A percentile compares a stretch with the other conserved stretches of the same genome.
These are phyloP conservation scores for Hyphopichia fennica DNA, from an alignment of 1,139 yeast species.

Conservation along the genomic window DNA sequence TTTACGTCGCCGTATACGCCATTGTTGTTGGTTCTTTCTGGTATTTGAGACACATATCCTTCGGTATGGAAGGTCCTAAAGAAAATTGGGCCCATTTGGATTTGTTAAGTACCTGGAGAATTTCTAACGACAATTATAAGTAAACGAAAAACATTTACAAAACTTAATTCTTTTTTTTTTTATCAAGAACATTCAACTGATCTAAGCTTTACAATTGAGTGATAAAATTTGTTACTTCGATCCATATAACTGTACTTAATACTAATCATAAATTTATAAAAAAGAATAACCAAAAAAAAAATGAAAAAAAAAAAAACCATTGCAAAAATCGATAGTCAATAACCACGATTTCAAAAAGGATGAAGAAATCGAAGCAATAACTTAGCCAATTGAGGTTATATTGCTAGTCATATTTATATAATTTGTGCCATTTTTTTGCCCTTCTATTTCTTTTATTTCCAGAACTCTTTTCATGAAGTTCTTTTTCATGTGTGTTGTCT, in stretches of 20 bases:
- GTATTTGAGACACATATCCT: constrained; percentile 74
- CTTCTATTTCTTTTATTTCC: neutral
- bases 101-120: constrained; percentile 74
- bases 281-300: neutral
- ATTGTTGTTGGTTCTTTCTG: constrained; percentile 67
- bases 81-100: constrained; percentile 68
- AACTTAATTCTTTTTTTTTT: neutral
- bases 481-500: neutral
- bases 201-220: neutral
- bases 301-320: neutral
- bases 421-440: neutral
- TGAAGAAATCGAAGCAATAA: neutral
- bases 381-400: neutral
- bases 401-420: neutral
- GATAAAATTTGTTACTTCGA: neutral
- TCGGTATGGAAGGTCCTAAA: constrained; percentile 88
- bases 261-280: too few relatives aligned
- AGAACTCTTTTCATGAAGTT: neutral
- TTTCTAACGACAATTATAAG: constrained; percentile 36
- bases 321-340: neutral
- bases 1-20: constrained; percentile 49
- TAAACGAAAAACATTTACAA: constrained; percentile 5
- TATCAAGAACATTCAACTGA: neutral
- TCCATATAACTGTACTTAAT: too few relatives aligned
- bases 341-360: neutral